Base-by-base conservation (phyloP, 2,329 filamentous ascomycete species). In the Diaporthe vaccinii region DNA sequence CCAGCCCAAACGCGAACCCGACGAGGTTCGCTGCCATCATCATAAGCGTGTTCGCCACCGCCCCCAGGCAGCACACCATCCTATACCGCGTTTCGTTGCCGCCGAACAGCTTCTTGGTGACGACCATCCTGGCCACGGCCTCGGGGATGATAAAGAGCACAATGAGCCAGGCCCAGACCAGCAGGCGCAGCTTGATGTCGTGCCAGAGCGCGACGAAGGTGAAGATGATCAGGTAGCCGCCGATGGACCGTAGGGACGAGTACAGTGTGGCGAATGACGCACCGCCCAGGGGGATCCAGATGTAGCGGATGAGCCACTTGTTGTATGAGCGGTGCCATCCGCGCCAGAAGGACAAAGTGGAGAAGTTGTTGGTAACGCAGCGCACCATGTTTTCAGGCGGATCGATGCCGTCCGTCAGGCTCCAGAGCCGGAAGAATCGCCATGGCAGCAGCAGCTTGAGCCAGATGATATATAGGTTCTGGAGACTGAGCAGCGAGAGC, bases 341-440 rank as follows among this genome's bases (percentile, higher is more conserved):
- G 77, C 97, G 94, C 97, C 97, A 99, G 86, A 99, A 99, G 28
- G 93, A 92, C 55, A 96, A 89, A 0, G 95, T 93, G 78, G 93
- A 96, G 86, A 96, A 98, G 84, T 98, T 98, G 86, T 99, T 92
- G 81, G 93, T 96, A 85, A 98, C 95, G 84, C 97, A 99, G 79
- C 97, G 94, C 73, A 98, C 91, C 95, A 99, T 98, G 86, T 99
- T 99, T 85, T 99, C 97, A 0, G 97, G 96, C 0, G 97, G 95
- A 81, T 99, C 97, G 79, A 99, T 91, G 76, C 94, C 95, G 82
- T 99, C 97, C 22, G 96, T 82, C 5, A 99, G 89, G 0, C 95
- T 89, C 97, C 97, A 99, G n/a, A 99, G 91, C 6, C 97, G 94
- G 90, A 98, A 98, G 83, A 98, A 93, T n/a, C 97, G 94, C 96